Base-by-base conservation (phyloP, 768 basidiomycete genomes). In the Collybiopsis luxurians region DNA sequence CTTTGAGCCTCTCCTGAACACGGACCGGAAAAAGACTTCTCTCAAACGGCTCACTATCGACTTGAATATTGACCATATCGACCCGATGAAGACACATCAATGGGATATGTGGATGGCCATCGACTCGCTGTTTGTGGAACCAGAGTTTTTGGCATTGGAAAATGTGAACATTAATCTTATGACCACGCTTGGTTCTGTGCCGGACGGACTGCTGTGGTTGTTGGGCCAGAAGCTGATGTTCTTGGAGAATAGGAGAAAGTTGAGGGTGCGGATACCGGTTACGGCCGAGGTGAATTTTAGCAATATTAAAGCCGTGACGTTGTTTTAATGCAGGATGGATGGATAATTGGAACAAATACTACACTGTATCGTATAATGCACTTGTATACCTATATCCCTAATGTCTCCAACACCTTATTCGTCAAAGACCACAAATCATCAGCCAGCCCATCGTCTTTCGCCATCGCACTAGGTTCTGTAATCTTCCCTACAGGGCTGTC, bases 391-490 rank as follows among this genome's bases (percentile, higher is more conserved):
- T 4, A n/a, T 11, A 34, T 13, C 2, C 12, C 19, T 6, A 30
- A 26, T 28, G 6, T 13, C 46, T 28, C 55, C 57, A 69, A 47
- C 1, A 69, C 11, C 12, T 39, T 52, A 51, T 69, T 67, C 7
- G 70, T 69, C 12, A 66, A 67, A 3, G 60, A 42, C 68, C 69
- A 72, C 31, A 71, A 57, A 57, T 72, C 70, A 44, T 65, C 55
- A 30, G 66, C 70, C 38, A 73, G 55, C 50, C 67, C 61, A 51
- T 61, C 59, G 49, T 60, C 63, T 39, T 54, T 59, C 23, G 67
- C 69, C 27, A 64, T 62, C 38, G 61, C 43, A 26, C 53, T 64
- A 15, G 63, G 59, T 42, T 61, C 55, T 19, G 46, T 60, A 4
- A 74, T 49, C 24, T 49, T 59, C 4, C 67, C 67, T 3, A 62